Conservation (phyloP, 768 basidiomycete genomes). For the Suillus decipiens region DNA sequence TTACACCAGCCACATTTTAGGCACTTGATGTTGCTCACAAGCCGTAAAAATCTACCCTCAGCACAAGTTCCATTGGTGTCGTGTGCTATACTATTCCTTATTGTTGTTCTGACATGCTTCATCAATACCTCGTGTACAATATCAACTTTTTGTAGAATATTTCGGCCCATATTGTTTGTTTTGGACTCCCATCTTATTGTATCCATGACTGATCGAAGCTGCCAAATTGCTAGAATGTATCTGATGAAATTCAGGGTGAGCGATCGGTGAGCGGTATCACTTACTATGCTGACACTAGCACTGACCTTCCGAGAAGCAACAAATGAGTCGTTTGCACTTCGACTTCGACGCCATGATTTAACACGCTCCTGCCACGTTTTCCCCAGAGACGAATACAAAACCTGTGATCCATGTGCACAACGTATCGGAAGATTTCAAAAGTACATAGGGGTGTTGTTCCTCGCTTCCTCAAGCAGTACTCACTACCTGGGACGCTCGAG, state of each 20-base stretch:
- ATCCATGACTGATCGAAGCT: background rate
- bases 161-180: background rate
- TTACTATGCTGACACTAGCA: background rate
- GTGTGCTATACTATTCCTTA: background rate
- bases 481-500: background rate
- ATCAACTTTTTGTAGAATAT: background rate
- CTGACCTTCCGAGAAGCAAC: constrained; percentile 1
- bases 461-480: background rate
- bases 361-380: constrained; percentile 5
- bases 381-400: background rate
- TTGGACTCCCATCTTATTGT: background rate
- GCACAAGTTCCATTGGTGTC: background rate
- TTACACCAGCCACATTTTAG: constrained; percentile 10
- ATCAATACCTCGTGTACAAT: constrained; percentile 5
- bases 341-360: background rate
- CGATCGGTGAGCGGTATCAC: background rate
- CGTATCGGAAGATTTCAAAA: background rate
- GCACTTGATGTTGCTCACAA: background rate
- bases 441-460: too few relatives aligned
- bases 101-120: background rate
- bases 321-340: constrained; percentile 1
- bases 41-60: background rate
- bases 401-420: background rate
- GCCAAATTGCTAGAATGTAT: background rate
- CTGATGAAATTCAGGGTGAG: background rate